Evolutionary conservation across 305 asterid species (phyloP).

Genomic region (Caryopteris hybrid): DNA sequence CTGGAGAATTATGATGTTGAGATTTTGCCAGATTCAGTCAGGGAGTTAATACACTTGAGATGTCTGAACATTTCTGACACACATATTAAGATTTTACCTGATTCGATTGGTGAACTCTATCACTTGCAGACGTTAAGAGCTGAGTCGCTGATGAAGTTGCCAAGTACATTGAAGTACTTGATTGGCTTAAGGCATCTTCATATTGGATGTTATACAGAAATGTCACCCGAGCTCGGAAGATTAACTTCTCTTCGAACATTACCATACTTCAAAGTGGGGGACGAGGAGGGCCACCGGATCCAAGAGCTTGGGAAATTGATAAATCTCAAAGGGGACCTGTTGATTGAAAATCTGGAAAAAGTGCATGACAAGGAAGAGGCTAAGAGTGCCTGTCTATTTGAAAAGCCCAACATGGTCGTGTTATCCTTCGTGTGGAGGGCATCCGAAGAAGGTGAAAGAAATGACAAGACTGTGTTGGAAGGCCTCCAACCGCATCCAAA

Average conservation of each 20-base stretch:
- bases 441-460: not conserved
- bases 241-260: conserved; percentile 15
- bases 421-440: conserved; percentile 8
- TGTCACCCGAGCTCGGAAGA: conserved; percentile 4
- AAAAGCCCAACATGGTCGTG: conserved; percentile 10
- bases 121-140: conserved; percentile 18
- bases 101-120: conserved; percentile 14
- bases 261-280: not conserved
- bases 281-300: conserved; percentile 14
- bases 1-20: not conserved
- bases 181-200: conserved; percentile 21
- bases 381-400: conserved; percentile 1
- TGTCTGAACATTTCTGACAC: not conserved
- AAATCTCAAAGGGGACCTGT: conserved; percentile 12
- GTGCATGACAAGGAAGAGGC: conserved; percentile 19
- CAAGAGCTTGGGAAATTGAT: conserved; percentile 22
- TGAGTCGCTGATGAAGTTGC: not conserved
- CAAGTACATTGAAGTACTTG: not conserved
- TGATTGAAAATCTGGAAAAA: conserved; percentile 15
- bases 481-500: conserved; percentile 6
- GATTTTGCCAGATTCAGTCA: not conserved
- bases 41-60: conserved; percentile 14
- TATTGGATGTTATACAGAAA: not conserved
- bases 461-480: not conserved
- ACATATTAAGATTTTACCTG: not conserved